Evolutionary conservation across 768 basidiomycete genomes (phyloP), one percentile per base, ranked within the genome.

Genomic region (Imleria badia): DNA sequence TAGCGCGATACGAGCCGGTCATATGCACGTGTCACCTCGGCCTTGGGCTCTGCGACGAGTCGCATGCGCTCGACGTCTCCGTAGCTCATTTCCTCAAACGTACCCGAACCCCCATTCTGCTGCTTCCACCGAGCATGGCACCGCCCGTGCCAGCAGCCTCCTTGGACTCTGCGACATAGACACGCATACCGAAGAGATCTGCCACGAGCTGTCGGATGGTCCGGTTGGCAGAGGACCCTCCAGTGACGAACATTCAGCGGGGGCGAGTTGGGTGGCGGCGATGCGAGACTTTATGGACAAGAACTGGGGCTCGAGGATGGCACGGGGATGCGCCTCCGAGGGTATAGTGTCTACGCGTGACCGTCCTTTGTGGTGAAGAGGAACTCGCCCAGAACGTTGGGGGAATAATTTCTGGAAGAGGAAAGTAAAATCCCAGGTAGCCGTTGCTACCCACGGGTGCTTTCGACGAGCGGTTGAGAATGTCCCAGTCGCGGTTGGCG

Each of bases 241-340:
- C 54, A 3, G 49, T 44, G 49, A 55, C 4, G 54, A 55, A 26
- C 54, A 55, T 22, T 15, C 15, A 55, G 42, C 9, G 54, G 50
- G 5, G 50, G 54, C 3, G 53, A 52, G 48, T 54, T 23, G 41
- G 41, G 48, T 0, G 35, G 54, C 41, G 3, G 50, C 42, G 2
- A 55, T 52, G 54, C 54, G 54, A 29, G 54, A 55, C 35, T 55
- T 55, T 42, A 55, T 55, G 51, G 54, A 55, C 54, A 53, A 13
- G 54, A 52, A 39, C 6, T 55, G 50, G 35, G 54, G 53, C 42
- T 55, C 50, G 54, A 55, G 54, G 36, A 55, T 39, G 5, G 54
- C 54, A 1, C 54, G 50, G 3, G 54, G 54, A 45, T 45, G 54
- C 0, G 54, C 54, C n/a, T 55, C 13, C 2, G 50, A 44, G n/a